Percentiles rank a stretch among this genome's conserved stretches.
Evolutionary conservation across 2,329 filamentous ascomycete genomes (phyloP).

Genomic region (Clonostachys chloroleuca): DNA sequence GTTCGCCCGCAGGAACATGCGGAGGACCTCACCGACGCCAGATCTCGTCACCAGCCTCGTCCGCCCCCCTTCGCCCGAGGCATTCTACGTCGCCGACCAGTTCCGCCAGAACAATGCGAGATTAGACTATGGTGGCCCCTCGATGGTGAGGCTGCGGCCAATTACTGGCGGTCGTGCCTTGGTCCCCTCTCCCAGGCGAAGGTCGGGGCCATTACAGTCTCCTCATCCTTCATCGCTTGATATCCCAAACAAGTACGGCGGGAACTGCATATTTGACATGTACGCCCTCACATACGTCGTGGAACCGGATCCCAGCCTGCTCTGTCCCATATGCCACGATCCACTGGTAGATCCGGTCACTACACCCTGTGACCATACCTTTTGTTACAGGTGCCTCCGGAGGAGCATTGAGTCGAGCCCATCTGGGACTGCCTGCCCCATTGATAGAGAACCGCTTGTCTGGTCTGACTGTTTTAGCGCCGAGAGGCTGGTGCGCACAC

Average conservation of each 20-base stretch:
- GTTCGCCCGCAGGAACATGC: slow-evolving; percentile 26
- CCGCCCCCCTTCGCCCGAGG: slow-evolving; percentile 29
- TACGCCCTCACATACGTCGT: slow-evolving; percentile 36
- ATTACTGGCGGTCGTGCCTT: slow-evolving; percentile 1
- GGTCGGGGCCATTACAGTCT: slow-evolving; percentile 17
- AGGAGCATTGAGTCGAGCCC: slow-evolving; percentile 32
- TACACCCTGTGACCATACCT: slow-evolving; percentile 61
- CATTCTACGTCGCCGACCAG: slow-evolving; percentile 20
- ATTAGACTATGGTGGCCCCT: not conserved
- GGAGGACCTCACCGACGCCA: slow-evolving; percentile 26
- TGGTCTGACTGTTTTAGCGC: slow-evolving; percentile 34
- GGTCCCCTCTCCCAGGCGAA: not conserved
- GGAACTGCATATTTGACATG: slow-evolving; percentile 35
- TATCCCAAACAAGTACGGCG: slow-evolving; percentile 29
- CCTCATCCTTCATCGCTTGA: slow-evolving; percentile 32
- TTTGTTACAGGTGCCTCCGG: slow-evolving; percentile 54
- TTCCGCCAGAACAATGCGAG: slow-evolving; percentile 8
- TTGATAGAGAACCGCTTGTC: slow-evolving; percentile 45
- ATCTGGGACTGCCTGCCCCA: slow-evolving; percentile 43
- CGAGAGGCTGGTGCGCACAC: slow-evolving; percentile 48
- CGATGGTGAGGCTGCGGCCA: slow-evolving; percentile 9
- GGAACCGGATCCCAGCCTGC: slow-evolving; percentile 39
- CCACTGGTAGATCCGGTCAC: slow-evolving; percentile 57
- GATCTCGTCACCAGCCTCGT: slow-evolving; percentile 33
- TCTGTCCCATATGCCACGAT: slow-evolving; percentile 54